Evolutionary conservation across 306 rosid species (phyloP).

Genomic region (Carpinus fangiana): DNA sequence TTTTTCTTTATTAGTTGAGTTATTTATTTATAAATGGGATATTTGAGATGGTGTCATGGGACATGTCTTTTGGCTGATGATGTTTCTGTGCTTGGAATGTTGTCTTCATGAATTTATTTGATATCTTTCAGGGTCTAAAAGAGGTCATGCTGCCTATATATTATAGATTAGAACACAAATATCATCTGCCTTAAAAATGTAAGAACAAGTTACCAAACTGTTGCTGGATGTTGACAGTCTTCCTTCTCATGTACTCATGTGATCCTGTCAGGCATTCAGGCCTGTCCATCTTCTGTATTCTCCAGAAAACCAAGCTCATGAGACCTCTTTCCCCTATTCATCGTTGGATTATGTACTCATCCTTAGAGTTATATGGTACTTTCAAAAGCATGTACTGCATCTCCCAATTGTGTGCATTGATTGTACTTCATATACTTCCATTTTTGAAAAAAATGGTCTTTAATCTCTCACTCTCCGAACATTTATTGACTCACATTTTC

Average conservation of each 20-base stretch:
- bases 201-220: neutral
- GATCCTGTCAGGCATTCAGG: constrained; percentile 2
- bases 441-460: constrained; percentile 12
- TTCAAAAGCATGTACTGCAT: neutral
- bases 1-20: neutral
- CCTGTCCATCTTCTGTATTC: neutral
- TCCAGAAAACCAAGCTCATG: neutral
- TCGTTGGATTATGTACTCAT: neutral
- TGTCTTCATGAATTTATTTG: neutral
- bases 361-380: neutral
- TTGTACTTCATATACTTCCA: neutral
- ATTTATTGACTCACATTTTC: constrained; percentile 33
- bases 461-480: constrained; percentile 17
- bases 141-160: neutral
- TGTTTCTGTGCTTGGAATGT: neutral
- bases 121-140: neutral
- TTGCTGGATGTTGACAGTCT: neutral
- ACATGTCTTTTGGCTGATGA: neutral
- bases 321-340: neutral
- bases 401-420: neutral
- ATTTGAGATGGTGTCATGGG: neutral
- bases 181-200: neutral
- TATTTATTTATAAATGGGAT: neutral
- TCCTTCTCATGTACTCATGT: neutral
- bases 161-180: neutral